Evolutionary conservation across 352 stramenopile genomes (phyloP).

Genomic region (Globisporangium emineosum): DNA sequence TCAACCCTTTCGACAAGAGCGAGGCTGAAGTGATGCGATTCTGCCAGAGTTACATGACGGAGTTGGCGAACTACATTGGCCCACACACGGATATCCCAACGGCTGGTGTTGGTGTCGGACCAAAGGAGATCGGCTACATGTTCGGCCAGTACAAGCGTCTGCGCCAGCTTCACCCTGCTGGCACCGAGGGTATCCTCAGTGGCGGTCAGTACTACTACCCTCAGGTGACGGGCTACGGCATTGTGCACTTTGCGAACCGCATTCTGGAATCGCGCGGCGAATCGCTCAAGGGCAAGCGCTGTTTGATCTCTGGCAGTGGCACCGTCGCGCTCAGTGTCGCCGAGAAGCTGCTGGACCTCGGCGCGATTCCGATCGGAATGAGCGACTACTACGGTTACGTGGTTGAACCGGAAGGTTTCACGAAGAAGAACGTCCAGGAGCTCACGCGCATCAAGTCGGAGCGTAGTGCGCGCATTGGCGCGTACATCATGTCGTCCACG

Average conservation of each 20-base stretch:
- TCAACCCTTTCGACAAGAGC: slow-evolving; percentile 97
- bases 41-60: slow-evolving; percentile 98
- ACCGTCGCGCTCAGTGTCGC: slow-evolving; percentile 93
- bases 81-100: slow-evolving; percentile 94
- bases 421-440: slow-evolving; percentile 58
- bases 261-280: slow-evolving; percentile 92
- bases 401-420: slow-evolving; percentile 91
- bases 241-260: slow-evolving; percentile 95
- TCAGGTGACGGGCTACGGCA: slow-evolving; percentile 91
- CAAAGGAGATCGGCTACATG: slow-evolving; percentile 95
- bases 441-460: slow-evolving; percentile 83
- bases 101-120: slow-evolving; percentile 92
- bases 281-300: slow-evolving; percentile 94
- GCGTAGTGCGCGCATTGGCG: slow-evolving; percentile 73
- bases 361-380: slow-evolving; percentile 95
- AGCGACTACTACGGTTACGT: slow-evolving; percentile 95
- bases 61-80: slow-evolving; percentile 98
- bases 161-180: slow-evolving; percentile 71
- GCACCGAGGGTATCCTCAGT: slow-evolving; percentile 87
- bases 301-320: slow-evolving; percentile 94
- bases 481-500: slow-evolving; percentile 89
- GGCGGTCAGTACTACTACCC: slow-evolving; percentile 88
- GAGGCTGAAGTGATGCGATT: slow-evolving; percentile 98
- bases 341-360: slow-evolving; percentile 94
- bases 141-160: slow-evolving; percentile 99